Percentiles rank a stretch among this genome's conserved stretches.
Conservation (phyloP, 2,329 filamentous ascomycete species). For the Acrocalymma vagum region DNA sequence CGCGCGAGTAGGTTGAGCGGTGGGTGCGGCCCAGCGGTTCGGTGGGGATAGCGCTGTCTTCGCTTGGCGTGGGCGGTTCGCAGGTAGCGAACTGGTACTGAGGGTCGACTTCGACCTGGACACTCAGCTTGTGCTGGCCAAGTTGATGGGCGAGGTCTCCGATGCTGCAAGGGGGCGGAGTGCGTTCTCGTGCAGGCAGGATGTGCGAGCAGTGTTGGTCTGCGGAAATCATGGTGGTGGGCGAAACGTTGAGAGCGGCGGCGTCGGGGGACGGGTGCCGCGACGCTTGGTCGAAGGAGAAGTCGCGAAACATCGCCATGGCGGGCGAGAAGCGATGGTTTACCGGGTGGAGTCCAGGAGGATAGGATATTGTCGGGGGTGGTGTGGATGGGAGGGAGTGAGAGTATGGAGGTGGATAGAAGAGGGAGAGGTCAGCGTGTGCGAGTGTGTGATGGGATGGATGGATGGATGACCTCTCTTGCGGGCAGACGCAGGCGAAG, state of each 20-base stretch:
- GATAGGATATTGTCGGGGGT: neutral
- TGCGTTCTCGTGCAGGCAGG: constrained; percentile 24
- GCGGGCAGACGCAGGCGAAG: constrained; percentile 21
- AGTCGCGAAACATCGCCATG: constrained; percentile 47
- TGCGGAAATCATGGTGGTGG: too few species aligned
- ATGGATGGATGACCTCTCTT: constrained; percentile 2
- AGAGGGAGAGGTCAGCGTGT: neutral
- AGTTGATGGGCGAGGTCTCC: constrained; percentile 45
- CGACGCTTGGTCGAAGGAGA: constrained; percentile 48
- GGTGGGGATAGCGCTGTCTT: constrained; percentile 24
- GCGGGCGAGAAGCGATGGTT: constrained; percentile 5
- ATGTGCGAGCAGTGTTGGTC: too few species aligned
- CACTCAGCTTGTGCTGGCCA: constrained; percentile 41
- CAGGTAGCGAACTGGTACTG: constrained; percentile 15
- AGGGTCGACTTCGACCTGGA: constrained; percentile 25
- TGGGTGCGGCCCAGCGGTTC: constrained; percentile 14
- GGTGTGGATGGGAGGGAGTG: neutral
- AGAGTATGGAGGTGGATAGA: neutral
- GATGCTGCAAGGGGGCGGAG: constrained; percentile 43
- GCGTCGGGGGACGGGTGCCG: constrained; percentile 37
- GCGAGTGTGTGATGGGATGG: neutral
- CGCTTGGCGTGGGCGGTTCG: constrained; percentile 35
- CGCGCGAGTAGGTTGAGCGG: constrained; percentile 35
- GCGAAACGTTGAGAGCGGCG: constrained; percentile 43
- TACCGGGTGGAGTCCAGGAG: neutral